phyloP scores from a whole-genome alignment of 2,329 filamentous ascomycete genomes.

The Didymella exigua region DNA sequence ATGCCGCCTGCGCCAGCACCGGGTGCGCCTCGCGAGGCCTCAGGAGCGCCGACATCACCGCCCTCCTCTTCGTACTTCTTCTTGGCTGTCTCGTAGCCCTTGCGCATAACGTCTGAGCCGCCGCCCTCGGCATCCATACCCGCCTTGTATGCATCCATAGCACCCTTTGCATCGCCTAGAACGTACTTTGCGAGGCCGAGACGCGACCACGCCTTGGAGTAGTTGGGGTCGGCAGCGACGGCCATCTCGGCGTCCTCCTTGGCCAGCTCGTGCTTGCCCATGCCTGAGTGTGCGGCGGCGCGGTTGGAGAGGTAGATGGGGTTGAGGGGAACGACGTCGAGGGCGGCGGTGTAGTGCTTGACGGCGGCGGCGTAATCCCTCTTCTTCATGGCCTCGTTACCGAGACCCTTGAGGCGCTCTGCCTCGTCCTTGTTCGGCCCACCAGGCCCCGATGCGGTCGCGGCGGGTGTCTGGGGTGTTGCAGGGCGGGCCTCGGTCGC shows the following conservation, averaged over 20 bases:
- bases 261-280: conserved; percentile 81
- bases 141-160: conserved; percentile 91
- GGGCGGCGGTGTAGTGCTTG: conserved; percentile 84
- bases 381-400: conserved; percentile 92
- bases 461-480: conserved; percentile 47
- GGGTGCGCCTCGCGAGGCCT: conserved; percentile 39
- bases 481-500: conserved; percentile 50
- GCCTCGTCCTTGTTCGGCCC: conserved; percentile 75
- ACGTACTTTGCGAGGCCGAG: conserved; percentile 91
- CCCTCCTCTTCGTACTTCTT: conserved; percentile 81
- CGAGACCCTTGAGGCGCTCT: conserved; percentile 85
- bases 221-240: conserved; percentile 83
- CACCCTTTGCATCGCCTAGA: conserved; percentile 85
- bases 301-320: conserved; percentile 98
- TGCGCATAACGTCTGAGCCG: conserved; percentile 96
- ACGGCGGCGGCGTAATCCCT: conserved; percentile 88
- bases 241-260: conserved; percentile 89
- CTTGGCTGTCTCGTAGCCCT: conserved; percentile 93
- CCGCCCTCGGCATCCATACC: conserved; percentile 95
- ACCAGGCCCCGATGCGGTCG: conserved; percentile 42
- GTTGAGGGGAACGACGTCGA: conserved; percentile 80
- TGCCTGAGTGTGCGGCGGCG: conserved; percentile 87
- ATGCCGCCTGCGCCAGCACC: conserved; percentile 71
- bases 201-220: conserved; percentile 97
- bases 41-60: conserved; percentile 57